Base-by-base conservation (phyloP, 1,139 yeast species). In the Blastobotrys petasosporus region DNA sequence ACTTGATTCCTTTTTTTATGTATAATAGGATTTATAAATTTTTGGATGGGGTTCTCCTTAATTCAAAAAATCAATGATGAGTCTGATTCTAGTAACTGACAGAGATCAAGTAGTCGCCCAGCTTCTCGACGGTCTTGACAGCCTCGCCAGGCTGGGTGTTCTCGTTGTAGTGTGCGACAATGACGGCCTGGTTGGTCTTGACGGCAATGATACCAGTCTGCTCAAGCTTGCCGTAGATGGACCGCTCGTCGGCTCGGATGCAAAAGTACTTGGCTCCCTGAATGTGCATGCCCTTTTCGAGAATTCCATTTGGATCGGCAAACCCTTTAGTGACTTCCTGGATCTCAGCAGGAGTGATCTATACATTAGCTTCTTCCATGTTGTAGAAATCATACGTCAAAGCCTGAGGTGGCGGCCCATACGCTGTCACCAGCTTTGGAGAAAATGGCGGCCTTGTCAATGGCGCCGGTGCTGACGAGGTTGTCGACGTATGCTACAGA, bases 121-220 rank as follows among this genome's bases (percentile, higher is more conserved):
- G 77, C 64, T 87, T 90, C 67, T 92, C 98, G 48, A 90, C 96
- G 54, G 88, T 83, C 59, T 85, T 79, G 52, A 97, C 85, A 48
- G 98, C 98, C 63, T 86, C 96, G 56, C 95, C 96, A 30, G 97
- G 88, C 64, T 82, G 94, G 44, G 86, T 82, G 48, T 87, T 87
- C n/a, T 63, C 58, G 28, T 56, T 50, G 65, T 92, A 94, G 68
- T 92, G 97, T n/a, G 94, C 97, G 62, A 94, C 70, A 63, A 92
- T 71, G 49, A 92, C 80, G 37, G 97, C 88, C 69, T 90, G 97
- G 64, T 81, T 85, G 50, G 97, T 88, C 74, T 95, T 83, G 44
- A 92, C 97, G 54, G 90, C 85, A 55, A 92, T 71, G 49, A 92
- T 76, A 56, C 98, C 98, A 57, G 84, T 86, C 49, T 82, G 87